Percentiles rank a stretch among this genome's conserved stretches.
phyloP scores from a whole-genome alignment of 1,284 basidiomycete genomes.

The Marasmius sp. region DNA sequence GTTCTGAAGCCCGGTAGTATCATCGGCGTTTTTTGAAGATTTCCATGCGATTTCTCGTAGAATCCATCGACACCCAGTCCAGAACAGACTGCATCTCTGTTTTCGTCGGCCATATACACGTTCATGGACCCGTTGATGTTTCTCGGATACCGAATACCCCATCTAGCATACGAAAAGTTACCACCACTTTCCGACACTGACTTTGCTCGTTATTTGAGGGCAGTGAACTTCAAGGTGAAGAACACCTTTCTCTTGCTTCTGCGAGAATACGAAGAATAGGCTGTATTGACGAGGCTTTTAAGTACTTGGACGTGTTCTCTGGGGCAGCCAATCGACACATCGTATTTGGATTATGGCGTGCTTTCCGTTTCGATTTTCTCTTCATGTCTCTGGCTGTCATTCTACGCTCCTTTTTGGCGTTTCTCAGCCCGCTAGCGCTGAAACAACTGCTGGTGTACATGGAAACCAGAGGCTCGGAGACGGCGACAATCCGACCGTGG shows the following conservation, averaged over 20 bases:
- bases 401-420: conserved; percentile 19
- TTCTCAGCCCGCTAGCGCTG: conserved; percentile 40
- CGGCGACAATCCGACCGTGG: conserved; percentile 40
- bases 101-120: conserved; percentile 46
- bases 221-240: conserved; percentile 22
- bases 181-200: conserved; percentile 55
- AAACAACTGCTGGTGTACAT: conserved; percentile 28
- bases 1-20: conserved; percentile 6
- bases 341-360: conserved; percentile 23
- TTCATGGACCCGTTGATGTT: conserved; percentile 49
- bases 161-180: conserved; percentile 32
- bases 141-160: conserved; percentile 23
- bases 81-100: conserved; percentile 53
- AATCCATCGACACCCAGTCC: conserved; percentile 38
- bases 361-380: background rate
- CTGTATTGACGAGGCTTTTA: conserved; percentile 8
- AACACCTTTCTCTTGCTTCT: conserved; percentile 11
- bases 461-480: conserved; percentile 27
- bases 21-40: background rate
- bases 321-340: conserved; percentile 20
- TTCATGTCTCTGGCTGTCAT: conserved; percentile 16
- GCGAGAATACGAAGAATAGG: conserved; percentile 16
- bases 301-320: conserved; percentile 24
- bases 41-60: conserved; percentile 20
- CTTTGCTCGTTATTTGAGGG: conserved; percentile 22